Evolutionary conservation across 2,329 filamentous ascomycete genomes (phyloP).

Genomic region (Aureobasidium namibiae): DNA sequence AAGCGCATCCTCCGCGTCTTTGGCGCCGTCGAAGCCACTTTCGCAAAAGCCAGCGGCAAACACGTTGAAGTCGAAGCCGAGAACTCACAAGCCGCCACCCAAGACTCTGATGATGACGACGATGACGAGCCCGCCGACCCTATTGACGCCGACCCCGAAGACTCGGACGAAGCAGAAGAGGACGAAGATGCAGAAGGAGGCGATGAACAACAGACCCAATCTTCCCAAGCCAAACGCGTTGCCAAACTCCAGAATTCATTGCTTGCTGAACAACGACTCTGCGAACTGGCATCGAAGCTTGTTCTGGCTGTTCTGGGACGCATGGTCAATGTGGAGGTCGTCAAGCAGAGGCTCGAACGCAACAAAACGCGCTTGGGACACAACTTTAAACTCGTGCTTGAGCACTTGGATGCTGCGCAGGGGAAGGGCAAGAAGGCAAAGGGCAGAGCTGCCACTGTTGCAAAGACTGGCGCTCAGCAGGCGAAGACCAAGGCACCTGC

Average conservation of each 20-base stretch:
- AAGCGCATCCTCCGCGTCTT: slow-evolving; percentile 68
- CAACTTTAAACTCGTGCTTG: slow-evolving; percentile 78
- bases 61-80: slow-evolving; percentile 28
- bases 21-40: slow-evolving; percentile 64
- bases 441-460: slow-evolving; percentile 13
- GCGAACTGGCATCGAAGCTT: slow-evolving; percentile 75
- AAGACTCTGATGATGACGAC: slow-evolving; percentile 45
- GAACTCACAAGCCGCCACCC: slow-evolving; percentile 18
- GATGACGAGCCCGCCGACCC: slow-evolving; percentile 61
- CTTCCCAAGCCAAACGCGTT: slow-evolving; percentile 49
- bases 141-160: slow-evolving; percentile 52
- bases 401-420: slow-evolving; percentile 65
- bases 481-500: slow-evolving; percentile 11
- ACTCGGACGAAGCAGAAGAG: slow-evolving; percentile 37
- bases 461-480: not conserved
- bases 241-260: slow-evolving; percentile 51
- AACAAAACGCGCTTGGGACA: slow-evolving; percentile 74
- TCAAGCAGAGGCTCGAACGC: slow-evolving; percentile 63
- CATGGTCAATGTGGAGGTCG: slow-evolving; percentile 59
- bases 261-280: slow-evolving; percentile 75
- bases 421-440: slow-evolving; percentile 35
- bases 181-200: slow-evolving; percentile 22
- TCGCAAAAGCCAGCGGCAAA: slow-evolving; percentile 56
- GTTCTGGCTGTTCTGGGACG: slow-evolving; percentile 71
- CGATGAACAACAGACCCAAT: slow-evolving; percentile 31